Base-by-base conservation (phyloP, 192 early-diverging fungal genomes). In the Geosiphon pyriformis region DNA sequence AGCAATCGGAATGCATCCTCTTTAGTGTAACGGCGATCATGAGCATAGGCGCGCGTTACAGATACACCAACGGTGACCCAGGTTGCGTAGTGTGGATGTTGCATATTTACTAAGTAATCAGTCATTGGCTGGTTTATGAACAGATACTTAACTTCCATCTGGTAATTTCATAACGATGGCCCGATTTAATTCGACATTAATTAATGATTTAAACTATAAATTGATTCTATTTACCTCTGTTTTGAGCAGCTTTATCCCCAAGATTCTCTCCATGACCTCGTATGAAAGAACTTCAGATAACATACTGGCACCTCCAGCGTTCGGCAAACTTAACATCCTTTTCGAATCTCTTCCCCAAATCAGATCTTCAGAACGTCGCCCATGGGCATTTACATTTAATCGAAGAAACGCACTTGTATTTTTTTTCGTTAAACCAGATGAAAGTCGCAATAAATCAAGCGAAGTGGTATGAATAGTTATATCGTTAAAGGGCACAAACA, bases 1-100 rank as follows among this genome's bases (percentile, higher is more conserved):
- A 82, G 59, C 11, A 82, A 52, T 20, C 66, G 69, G 0, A 62
- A 64, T 12, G 78, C 79, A 50, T 80, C 76, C 8, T 61, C 49
- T 52, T 56, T 61, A 1, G 68, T 73, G 49, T 72, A 80, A 0
- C 67, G 67, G 1, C 78, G 67, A 27, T 70, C 56, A 68, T 71
- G 76, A 0, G 76, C 71, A 47, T 76, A 78, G 1, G 81, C 78
- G 8, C 81, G 54, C 2, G 81, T 82, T 22, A 82, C 81, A 1
- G 78, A 77, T 6, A 82, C 78, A 10, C 74, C 81, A 4, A 63
- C 6, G 11, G 47, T n/a, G 10, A 79, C 51, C 33, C 62, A 57
- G 35, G 56, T 57, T 4, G 68, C 58, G 49, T 73, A 27, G 1
- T 61, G 79, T 11, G 68, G 60, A 59, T 73, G 32, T 1, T 61